Percentiles rank a stretch among this genome's conserved stretches.
Evolutionary conservation across 2,329 filamentous ascomycete species (phyloP).

Genomic region (Curvularia sp.): DNA sequence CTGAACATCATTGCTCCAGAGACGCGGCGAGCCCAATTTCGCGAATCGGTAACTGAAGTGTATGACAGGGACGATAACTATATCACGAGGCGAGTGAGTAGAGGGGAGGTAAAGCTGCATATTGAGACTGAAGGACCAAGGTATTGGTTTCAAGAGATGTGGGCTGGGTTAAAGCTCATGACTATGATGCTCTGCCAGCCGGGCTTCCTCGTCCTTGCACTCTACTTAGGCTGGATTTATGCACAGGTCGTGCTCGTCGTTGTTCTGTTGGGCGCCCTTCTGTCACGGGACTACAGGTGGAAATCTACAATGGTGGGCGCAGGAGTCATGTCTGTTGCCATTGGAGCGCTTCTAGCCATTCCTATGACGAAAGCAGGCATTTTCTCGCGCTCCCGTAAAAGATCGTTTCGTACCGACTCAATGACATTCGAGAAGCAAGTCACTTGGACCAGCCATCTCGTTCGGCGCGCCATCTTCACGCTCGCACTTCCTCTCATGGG

Average conservation of each 20-base stretch:
- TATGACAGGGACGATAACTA: conserved; percentile 57
- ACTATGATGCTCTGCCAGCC: conserved; percentile 75
- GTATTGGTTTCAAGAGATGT: conserved; percentile 80
- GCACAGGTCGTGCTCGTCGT: conserved; percentile 77
- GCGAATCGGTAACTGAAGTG: conserved; percentile 70
- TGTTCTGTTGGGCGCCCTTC: conserved; percentile 72
- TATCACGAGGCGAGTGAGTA: conserved; percentile 64
- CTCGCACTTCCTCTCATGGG: conserved; percentile 71
- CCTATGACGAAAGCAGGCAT: conserved; percentile 75
- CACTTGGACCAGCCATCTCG: conserved; percentile 74
- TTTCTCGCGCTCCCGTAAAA: conserved; percentile 70
- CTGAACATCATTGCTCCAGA: conserved; percentile 77
- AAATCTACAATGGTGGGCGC: conserved; percentile 71
- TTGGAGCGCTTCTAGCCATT: conserved; percentile 73
- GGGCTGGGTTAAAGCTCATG: conserved; percentile 71
- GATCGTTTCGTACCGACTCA: conserved; percentile 67
- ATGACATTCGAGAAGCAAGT: conserved; percentile 71
- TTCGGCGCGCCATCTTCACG: conserved; percentile 72
- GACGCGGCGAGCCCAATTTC: conserved; percentile 72
- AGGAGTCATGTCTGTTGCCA: conserved; percentile 69
- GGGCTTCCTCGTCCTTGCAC: conserved; percentile 73
- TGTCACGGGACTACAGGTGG: conserved; percentile 71
- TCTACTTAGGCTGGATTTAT: conserved; percentile 82
- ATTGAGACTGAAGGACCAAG: conserved; percentile 73
- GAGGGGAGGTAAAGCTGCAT: conserved; percentile 80